These are phyloP conservation scores for Xylariaceae sp. DNA, from an alignment of 2,329 filamentous ascomycete species.

Conservation along the genomic window DNA sequence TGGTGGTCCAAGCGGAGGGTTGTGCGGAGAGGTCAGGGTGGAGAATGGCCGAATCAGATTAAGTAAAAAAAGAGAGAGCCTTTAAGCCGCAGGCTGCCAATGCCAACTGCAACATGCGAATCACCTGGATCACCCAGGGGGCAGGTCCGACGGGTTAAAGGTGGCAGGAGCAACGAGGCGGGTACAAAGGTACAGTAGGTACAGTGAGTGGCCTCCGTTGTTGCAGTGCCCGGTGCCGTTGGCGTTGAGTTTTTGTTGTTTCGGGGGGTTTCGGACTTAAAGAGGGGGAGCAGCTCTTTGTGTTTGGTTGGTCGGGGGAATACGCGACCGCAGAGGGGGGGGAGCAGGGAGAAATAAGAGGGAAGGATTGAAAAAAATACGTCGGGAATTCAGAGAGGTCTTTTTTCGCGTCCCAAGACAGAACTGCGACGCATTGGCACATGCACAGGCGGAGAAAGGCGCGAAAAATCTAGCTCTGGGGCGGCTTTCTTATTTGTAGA, in stretches of 20 bases:
- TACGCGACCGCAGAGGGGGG: constrained; percentile 20
- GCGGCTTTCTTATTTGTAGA: constrained; percentile 44
- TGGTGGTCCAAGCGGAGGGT: constrained; percentile 22
- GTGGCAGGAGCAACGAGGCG: constrained; percentile 10
- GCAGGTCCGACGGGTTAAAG: not conserved
- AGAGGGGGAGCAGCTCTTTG: constrained; percentile 8
- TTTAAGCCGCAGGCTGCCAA: constrained; percentile 1
- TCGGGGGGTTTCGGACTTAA: constrained; percentile 29
- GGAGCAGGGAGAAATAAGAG: constrained; percentile 34
- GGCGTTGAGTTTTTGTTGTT: too few species aligned
- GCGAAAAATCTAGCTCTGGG: constrained; percentile 39
- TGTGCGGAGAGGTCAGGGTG: constrained; percentile 12
- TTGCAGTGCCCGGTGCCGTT: constrained; percentile 16
- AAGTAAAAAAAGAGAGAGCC: constrained; percentile 17
- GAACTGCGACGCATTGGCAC: constrained; percentile 7
- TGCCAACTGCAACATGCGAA: constrained; percentile 7
- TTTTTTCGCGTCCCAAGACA: constrained; percentile 27
- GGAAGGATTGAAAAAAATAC: constrained; percentile 36
- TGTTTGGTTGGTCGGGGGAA: constrained; percentile 14
- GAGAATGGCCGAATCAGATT: constrained; percentile 25
- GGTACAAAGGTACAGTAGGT: constrained; percentile 22
- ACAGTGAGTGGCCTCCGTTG: constrained; percentile 24
- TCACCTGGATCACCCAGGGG: not conserved
- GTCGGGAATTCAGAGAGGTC: constrained; percentile 33
- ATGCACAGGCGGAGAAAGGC: constrained; percentile 28